Evolutionary conservation across 2,329 filamentous ascomycete species (phyloP).

Genomic region (Botryotinia globosa): DNA sequence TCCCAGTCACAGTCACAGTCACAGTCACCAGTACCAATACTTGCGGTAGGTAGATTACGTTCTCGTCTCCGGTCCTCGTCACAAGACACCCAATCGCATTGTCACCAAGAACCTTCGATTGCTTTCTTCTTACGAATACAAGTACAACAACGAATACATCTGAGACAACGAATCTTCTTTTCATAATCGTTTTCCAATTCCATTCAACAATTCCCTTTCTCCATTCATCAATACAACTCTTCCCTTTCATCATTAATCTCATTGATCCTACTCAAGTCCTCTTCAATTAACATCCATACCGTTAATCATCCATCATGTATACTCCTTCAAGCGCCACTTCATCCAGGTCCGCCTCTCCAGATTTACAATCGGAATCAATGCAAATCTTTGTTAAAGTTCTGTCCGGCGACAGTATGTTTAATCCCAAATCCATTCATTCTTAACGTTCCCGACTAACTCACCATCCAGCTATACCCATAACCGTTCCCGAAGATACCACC

Average conservation of each 20-base stretch:
- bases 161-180: not conserved
- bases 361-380: constrained; percentile 47
- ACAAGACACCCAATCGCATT: constrained; percentile 19
- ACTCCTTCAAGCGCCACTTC: constrained; percentile 26
- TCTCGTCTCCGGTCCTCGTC: constrained; percentile 21
- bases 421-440: constrained; percentile 13
- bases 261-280: not conserved
- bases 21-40: not conserved
- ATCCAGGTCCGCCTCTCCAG: constrained; percentile 40
- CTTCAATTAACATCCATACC: not conserved
- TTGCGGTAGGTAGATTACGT: not conserved
- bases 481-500: constrained; percentile 52
- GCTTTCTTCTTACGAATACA: constrained; percentile 14
- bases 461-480: constrained; percentile 53
- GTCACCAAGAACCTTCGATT: constrained; percentile 11
- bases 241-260: not conserved
- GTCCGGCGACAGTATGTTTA: constrained; percentile 53
- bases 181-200: not conserved
- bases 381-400: constrained; percentile 61
- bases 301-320: constrained; percentile 28
- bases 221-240: not conserved
- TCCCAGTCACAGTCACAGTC: not conserved
- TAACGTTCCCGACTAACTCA: constrained; percentile 27
- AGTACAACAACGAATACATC: constrained; percentile 19
- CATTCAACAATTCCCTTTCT: not conserved